phyloP scores from a whole-genome alignment of 345 rosid genomes.

The Xanthoceras sorbifolium region DNA sequence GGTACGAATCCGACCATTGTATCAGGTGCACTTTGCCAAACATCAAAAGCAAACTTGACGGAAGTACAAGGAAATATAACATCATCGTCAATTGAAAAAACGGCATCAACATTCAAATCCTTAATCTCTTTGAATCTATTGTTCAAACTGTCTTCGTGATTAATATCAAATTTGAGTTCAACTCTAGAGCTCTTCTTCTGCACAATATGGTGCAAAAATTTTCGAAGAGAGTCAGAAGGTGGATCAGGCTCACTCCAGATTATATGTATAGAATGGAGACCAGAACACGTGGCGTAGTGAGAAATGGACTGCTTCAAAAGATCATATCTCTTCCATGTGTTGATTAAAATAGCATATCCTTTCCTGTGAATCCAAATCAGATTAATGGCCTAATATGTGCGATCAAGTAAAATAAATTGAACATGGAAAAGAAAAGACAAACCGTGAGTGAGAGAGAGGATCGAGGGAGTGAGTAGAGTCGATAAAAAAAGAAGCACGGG shows the following conservation, averaged over 20 bases:
- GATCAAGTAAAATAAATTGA: background rate
- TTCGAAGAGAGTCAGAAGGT: conserved; percentile 71
- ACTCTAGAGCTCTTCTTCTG: conserved; percentile 52
- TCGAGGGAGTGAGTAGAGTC: conserved; percentile 21
- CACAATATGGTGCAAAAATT: conserved; percentile 44
- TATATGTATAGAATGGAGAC: conserved; percentile 80
- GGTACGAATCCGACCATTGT: conserved; percentile 96
- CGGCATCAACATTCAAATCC: conserved; percentile 79
- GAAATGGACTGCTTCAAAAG: conserved; percentile 81
- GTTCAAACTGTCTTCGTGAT: conserved; percentile 90
- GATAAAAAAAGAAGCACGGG: conserved; percentile 40
- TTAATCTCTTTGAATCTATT: conserved; percentile 83
- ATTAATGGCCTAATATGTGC: background rate
- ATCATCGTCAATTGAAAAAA: conserved; percentile 93
- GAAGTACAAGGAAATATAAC: conserved; percentile 85
- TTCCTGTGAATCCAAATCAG: conserved; percentile 44
- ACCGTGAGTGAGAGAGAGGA: conserved; percentile 12
- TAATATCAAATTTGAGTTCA: conserved; percentile 72
- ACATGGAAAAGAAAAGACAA: background rate
- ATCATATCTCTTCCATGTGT: conserved; percentile 98
- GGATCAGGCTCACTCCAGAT: conserved; percentile 98
- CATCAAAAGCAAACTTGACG: conserved; percentile 80
- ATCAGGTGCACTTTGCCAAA: conserved; percentile 90
- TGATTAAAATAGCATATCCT: conserved; percentile 77
- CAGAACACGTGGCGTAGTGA: conserved; percentile 71